Conservation (phyloP, 345 rosid species). For the Geranium rotundifolium region DNA sequence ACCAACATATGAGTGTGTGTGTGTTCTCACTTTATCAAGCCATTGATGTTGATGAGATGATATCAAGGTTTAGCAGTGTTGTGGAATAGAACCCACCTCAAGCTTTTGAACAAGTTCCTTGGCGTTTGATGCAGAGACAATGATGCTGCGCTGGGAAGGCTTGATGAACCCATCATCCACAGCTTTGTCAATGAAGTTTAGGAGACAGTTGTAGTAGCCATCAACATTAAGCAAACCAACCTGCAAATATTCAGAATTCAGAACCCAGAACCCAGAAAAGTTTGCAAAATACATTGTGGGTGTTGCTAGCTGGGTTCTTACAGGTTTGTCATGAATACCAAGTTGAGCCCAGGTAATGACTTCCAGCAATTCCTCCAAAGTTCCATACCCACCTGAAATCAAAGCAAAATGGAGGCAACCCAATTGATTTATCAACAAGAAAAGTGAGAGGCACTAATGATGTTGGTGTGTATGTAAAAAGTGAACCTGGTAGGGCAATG, state of each 20-base stretch:
- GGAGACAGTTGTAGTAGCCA: constrained; percentile 78
- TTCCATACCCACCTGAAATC: constrained; percentile 82
- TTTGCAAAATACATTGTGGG: neutral
- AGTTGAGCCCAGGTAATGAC: constrained; percentile 94
- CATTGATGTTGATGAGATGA: too few relatives aligned
- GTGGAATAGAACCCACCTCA: constrained; percentile 39
- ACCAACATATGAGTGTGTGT: constrained; percentile 3
- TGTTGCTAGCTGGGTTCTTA: constrained; percentile 19
- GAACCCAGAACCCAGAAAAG: neutral
- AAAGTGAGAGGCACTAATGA: neutral
- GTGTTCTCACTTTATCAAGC: too few relatives aligned
- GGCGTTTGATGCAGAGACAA: constrained; percentile 90
- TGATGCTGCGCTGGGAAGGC: constrained; percentile 74
- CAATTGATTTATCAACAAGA: neutral
- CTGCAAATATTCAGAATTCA: constrained; percentile 20
- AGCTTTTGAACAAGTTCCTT: constrained; percentile 81
- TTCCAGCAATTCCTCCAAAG: constrained; percentile 79
- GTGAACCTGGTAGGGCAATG: constrained; percentile 84
- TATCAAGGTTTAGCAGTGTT: too few relatives aligned
- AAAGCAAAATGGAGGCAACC: neutral
- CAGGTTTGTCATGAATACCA: constrained; percentile 94
- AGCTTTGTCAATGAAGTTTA: constrained; percentile 86
- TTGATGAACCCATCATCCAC: constrained; percentile 92
- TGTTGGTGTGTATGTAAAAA: neutral
- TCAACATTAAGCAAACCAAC: constrained; percentile 95